Conservation (phyloP, 2,329 filamentous ascomycete genomes). For the Colletotrichum camelliae region DNA sequence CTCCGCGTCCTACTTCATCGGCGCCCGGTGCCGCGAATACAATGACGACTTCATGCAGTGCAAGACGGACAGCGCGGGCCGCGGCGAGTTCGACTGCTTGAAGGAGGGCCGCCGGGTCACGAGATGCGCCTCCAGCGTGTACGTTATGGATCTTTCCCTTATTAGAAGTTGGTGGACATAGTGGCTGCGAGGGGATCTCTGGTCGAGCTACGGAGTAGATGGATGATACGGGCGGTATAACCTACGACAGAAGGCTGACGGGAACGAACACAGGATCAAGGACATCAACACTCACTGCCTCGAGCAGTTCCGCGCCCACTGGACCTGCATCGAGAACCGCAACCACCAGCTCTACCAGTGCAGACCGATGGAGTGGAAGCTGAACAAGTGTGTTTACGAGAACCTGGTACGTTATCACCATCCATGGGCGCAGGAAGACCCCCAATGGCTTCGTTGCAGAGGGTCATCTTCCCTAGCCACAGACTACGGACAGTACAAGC, state of each 20-base stretch:
- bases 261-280: slow-evolving; percentile 67
- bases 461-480: not conserved
- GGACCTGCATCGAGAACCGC: slow-evolving; percentile 94
- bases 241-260: not conserved
- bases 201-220: not conserved
- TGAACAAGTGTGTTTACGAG: slow-evolving; percentile 96
- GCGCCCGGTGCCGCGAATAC: slow-evolving; percentile 90
- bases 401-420: slow-evolving; percentile 76
- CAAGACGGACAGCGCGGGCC: slow-evolving; percentile 92
- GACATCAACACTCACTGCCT: slow-evolving; percentile 97
- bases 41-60: slow-evolving; percentile 99
- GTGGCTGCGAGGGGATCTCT: not conserved
- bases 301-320: slow-evolving; percentile 89
- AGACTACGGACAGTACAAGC: fast-evolving
- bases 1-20: slow-evolving; percentile 95
- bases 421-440: not conserved
- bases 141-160: slow-evolving; percentile 48
- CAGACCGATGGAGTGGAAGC: slow-evolving; percentile 81
- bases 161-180: not conserved
- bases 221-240: no score
- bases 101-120: slow-evolving; percentile 97
- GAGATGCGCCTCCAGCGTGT: slow-evolving; percentile 95
- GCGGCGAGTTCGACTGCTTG: slow-evolving; percentile 92
- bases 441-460: not conserved
- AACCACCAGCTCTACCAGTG: slow-evolving; percentile 99